A percentile compares a stretch with the other conserved stretches of the same genome.
Evolutionary conservation across 2,329 filamentous ascomycete species (phyloP).

Genomic region (Sporothrix curviconia): DNA sequence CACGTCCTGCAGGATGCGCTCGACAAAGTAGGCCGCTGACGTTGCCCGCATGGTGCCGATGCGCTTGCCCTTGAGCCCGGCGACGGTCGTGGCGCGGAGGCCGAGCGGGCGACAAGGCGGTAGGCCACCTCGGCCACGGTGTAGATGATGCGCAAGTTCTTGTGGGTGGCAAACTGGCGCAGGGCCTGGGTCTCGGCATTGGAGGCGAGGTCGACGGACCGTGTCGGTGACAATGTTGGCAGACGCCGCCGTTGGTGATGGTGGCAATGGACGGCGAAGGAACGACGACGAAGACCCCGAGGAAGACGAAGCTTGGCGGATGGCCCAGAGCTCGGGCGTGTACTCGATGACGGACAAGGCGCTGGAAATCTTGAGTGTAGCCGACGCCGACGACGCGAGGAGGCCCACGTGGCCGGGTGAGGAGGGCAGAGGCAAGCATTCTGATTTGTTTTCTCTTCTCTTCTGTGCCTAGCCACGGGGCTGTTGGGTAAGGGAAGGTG

Average conservation of each 20-base stretch:
- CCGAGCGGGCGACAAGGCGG: constrained; percentile 28
- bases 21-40: constrained; percentile 30
- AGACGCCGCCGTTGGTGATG: constrained; percentile 28
- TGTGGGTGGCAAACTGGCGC: constrained; percentile 26
- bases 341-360: constrained; percentile 18
- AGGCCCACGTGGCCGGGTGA: neutral
- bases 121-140: constrained; percentile 29
- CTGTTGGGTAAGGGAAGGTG: too few species aligned
- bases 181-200: constrained; percentile 33
- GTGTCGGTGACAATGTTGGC: constrained; percentile 23
- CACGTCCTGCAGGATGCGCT: constrained; percentile 24
- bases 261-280: constrained; percentile 12
- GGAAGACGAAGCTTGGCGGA: constrained; percentile 21
- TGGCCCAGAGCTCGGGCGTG: constrained; percentile 20
- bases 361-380: constrained; percentile 15
- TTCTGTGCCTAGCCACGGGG: too few species aligned
- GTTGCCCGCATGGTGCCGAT: constrained; percentile 28
- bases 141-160: constrained; percentile 28
- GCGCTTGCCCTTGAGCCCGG: constrained; percentile 28
- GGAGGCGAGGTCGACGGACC: constrained; percentile 26
- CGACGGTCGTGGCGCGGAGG: constrained; percentile 20
- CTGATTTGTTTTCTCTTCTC: too few species aligned
- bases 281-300: neutral
- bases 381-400: neutral
- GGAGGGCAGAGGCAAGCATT: neutral